Evolutionary conservation across 2,329 filamentous ascomycete genomes (phyloP), one percentile per base, ranked within the genome.

Genomic region (Bisporella sp.): DNA sequence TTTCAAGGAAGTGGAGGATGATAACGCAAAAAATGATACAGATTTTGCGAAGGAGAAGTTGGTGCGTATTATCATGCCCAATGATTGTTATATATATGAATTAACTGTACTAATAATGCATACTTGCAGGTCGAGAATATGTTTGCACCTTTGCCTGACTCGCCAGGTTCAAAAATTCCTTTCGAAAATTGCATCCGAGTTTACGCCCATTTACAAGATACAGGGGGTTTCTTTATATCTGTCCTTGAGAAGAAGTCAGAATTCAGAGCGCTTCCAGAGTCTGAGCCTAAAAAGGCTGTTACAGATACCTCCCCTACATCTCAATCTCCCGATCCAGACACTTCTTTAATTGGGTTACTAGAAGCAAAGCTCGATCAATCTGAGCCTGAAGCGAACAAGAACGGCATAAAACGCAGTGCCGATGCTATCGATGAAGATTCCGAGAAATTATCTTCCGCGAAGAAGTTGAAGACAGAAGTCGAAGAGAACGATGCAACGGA

Each of bases 211-310:
- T 78, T 90, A 64, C 93, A 99, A 69, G 90, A 99, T 62, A 99
- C 93, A 3, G 93, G 93, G 50, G 92, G 87, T 28, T 99, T 99
- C 76, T 99, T 99, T 73, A 96, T 99, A 65, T 86, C 90, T 0
- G 91, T 96, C 0, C 72, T 99, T 13, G 87, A 96, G 73, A 99
- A 99, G 77, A 84, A 85, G 66, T 79, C 81, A 30, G 93, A 96
- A 58, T 90, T 95, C 66, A 86, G 79, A 66, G 85, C 84, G 6
- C 87, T 79, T 67, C 83, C 84, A 28, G 87, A 93, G 68, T 76
- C 78, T 4, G 73, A 76, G 50, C 65, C 70, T 49, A 79, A 77
- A 62, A 71, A 71, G 52, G 21, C 21, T 21, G 21, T 21, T 21
- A 66, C 65, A n/a, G 75, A 73, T 54, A 57, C 57, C 52, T 74